These are phyloP conservation scores for Pinus albicaulis DNA, from an alignment of 75 land plant species.

Conservation along the genomic window DNA sequence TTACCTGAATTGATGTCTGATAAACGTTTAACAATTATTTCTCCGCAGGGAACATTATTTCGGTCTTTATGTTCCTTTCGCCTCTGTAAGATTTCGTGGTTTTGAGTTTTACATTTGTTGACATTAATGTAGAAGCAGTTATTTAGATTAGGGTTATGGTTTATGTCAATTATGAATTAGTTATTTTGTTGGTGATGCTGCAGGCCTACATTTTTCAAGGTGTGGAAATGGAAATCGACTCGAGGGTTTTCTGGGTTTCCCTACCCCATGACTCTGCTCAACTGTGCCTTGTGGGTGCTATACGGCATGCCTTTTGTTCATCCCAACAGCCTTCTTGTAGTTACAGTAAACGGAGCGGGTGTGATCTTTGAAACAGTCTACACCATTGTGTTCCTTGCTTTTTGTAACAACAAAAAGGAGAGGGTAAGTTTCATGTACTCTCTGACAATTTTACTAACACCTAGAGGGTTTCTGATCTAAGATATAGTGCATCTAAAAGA, in stretches of 20 bases:
- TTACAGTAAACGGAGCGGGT: constrained; percentile 74
- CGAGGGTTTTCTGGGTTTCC: constrained; percentile 63
- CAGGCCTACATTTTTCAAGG: constrained; percentile 67
- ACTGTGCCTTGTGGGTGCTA: constrained; percentile 78
- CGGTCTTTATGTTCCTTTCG: constrained; percentile 52
- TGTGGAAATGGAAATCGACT: constrained; percentile 56
- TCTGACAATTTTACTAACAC: no score
- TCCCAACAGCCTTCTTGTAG: constrained; percentile 47
- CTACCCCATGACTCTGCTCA: constrained; percentile 65
- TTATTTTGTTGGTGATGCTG: not conserved
- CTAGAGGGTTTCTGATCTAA: no score
- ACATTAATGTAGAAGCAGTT: not conserved
- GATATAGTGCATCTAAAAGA: no score
- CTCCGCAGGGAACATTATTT: constrained; percentile 46
- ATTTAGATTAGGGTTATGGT: not conserved
- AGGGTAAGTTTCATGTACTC: not conserved
- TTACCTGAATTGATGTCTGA: not conserved
- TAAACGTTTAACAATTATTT: not conserved
- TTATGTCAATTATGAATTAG: not conserved
- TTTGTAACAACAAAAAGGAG: constrained; percentile 22
- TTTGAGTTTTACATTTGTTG: not conserved
- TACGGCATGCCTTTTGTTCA: constrained; percentile 74
- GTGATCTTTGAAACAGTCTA: constrained; percentile 46
- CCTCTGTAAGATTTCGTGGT: constrained; percentile 47
- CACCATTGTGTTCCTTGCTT: constrained; percentile 45